Evolutionary conservation across 495 filamentous ascomycete species (phyloP).

Genomic region (Lasiosphaeriaceae sp.): DNA sequence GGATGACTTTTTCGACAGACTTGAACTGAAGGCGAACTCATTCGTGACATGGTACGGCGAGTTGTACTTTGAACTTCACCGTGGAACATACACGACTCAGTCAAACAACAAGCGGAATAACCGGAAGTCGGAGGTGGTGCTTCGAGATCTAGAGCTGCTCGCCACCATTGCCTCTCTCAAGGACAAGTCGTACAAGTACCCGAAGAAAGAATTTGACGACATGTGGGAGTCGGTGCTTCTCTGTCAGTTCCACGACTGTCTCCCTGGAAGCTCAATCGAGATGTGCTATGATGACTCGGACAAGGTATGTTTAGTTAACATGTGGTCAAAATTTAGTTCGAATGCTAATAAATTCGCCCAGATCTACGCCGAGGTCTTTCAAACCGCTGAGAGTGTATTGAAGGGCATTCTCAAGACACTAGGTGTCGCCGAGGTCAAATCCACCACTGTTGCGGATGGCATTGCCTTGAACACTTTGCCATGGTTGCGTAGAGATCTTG

Average conservation of each 20-base stretch:
- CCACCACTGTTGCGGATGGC: slow-evolving; percentile 33
- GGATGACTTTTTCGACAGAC: slow-evolving; percentile 88
- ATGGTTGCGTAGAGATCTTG: slow-evolving; percentile 72
- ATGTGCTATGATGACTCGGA: slow-evolving; percentile 97
- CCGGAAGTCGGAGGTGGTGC: slow-evolving; percentile 73
- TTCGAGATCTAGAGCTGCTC: slow-evolving; percentile 85
- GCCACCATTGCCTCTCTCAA: slow-evolving; percentile 79
- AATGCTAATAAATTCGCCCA: slow-evolving; percentile 24
- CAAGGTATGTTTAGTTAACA: slow-evolving; percentile 42
- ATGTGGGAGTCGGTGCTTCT: slow-evolving; percentile 89
- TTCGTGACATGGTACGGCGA: slow-evolving; percentile 97
- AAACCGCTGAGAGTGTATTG: slow-evolving; percentile 67
- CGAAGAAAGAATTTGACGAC: slow-evolving; percentile 82
- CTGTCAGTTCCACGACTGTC: slow-evolving; percentile 95
- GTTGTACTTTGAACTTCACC: slow-evolving; percentile 94
- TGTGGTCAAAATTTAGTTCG: neutral
- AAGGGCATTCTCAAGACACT: slow-evolving; percentile 64
- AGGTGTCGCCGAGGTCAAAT: slow-evolving; percentile 47
- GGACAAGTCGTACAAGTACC: slow-evolving; percentile 73
- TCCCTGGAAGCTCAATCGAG: slow-evolving; percentile 92
- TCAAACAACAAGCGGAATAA: slow-evolving; percentile 97
- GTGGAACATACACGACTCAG: slow-evolving; percentile 95
- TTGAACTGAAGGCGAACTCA: slow-evolving; percentile 73
- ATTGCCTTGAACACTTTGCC: slow-evolving; percentile 76
- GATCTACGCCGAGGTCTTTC: slow-evolving; percentile 80